Evolutionary conservation across 2,329 filamentous ascomycete genomes (phyloP), one percentile per base, ranked within the genome.

Genomic region (Ophiostoma himal-ulmi): DNA sequence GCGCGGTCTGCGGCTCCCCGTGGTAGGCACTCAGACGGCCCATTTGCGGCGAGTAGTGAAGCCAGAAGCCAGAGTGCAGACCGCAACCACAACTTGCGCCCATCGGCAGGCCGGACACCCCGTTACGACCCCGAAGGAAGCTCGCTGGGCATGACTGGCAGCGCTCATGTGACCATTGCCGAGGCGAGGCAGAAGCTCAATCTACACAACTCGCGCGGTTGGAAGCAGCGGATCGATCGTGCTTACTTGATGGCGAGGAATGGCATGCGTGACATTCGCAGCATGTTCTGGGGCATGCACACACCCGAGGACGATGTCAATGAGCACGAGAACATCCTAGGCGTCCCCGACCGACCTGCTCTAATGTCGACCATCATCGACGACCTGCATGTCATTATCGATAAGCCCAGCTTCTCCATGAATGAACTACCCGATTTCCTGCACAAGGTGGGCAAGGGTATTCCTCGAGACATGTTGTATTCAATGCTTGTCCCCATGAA

Each of bases 351-450:
- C 73, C 86, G 95, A 37, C 94, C 95, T 20, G 91, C 91, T 8
- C 83, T 99, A 17, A 90, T 96, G 88, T 86, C 90, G 3, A 85
- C 92, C 6, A 81, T 92, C 62, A 88, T 98, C 74, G 93, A 89
- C 72, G 94, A 99, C 77, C 82, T 99, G 41, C 90, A 94, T 73
- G 84, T 99, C 70, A 83, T 88, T 41, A 84, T 99, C 71, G 95
- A 98, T 79, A 97, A 97, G 78, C 95, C 95, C 0, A 94, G 92
- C 0, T 99, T 99, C 77, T 90, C 93, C 0, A 82, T 96, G 71
- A 84, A 87, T 2, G 89, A 97, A 14, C 88, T 94, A 70, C 91
- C 94, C 0, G 86, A 91, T 20, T 99, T 96, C 77, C 82, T 99
- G 36, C 86, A 97, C 77, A 87, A 88, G 67, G 89, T 98, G 71